phyloP scores from a whole-genome alignment of 805 yeast species.

The Cyberlindnera subsufficiens region DNA sequence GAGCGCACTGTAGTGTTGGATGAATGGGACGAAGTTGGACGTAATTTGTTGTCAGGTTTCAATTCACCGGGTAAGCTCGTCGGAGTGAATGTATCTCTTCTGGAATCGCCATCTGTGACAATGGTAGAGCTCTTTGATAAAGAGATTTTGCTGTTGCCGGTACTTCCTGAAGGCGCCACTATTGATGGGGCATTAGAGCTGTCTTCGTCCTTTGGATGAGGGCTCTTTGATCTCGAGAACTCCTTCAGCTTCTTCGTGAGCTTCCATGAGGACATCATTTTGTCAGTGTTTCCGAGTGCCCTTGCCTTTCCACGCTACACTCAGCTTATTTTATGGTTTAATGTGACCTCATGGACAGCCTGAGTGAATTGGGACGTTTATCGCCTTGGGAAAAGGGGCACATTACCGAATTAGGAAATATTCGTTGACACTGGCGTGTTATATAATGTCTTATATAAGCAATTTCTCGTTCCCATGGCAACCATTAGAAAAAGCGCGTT shows the following conservation, averaged over 20 bases:
- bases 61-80: not conserved
- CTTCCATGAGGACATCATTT: slow-evolving; percentile 32
- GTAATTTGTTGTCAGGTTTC: not conserved
- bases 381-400: too few relatives aligned
- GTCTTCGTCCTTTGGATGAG: slow-evolving; percentile 7
- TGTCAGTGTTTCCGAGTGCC: not conserved
- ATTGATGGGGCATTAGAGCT: slow-evolving; percentile 6
- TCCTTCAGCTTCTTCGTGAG: slow-evolving; percentile 35
- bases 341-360: too few relatives aligned
- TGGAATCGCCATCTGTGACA: slow-evolving; percentile 4
- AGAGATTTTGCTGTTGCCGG: not conserved
- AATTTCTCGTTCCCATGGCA: too few relatives aligned
- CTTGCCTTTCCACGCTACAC: not conserved
- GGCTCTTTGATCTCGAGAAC: slow-evolving; percentile 21
- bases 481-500: too few relatives aligned
- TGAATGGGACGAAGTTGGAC: slow-evolving; percentile 4
- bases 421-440: too few relatives aligned
- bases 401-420: too few relatives aligned
- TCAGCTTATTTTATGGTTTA: too few relatives aligned
- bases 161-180: slow-evolving; percentile 4
- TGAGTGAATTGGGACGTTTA: too few relatives aligned
- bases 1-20: slow-evolving; percentile 2
- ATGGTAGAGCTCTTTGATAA: slow-evolving; percentile 5
- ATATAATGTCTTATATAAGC: too few relatives aligned
- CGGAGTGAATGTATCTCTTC: slow-evolving; percentile 12